Evolutionary conservation across 371 early-diverging fungal genomes (phyloP).

Genomic region (Actinomortierella wolfii): DNA sequence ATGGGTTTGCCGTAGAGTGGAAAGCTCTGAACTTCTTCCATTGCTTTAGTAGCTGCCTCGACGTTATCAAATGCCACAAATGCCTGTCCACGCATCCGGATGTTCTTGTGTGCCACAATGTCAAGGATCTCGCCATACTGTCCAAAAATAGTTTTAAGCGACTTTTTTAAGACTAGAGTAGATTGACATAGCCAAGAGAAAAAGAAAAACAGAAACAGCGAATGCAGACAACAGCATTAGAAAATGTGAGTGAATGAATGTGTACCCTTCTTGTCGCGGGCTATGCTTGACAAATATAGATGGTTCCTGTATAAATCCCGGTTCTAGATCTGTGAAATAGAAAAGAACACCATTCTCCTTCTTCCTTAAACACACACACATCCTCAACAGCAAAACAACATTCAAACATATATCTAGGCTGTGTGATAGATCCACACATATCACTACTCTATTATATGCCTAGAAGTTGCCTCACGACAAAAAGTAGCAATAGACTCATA

Average conservation of each 20-base stretch:
- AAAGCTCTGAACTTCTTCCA: constrained; percentile 84
- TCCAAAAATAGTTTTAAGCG: constrained; percentile 82
- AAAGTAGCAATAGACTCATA: too few species aligned
- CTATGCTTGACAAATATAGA: too few species aligned
- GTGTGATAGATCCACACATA: too few species aligned
- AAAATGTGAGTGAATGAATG: not conserved
- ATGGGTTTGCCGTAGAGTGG: constrained; percentile 81
- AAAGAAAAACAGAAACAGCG: not conserved
- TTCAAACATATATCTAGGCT: too few species aligned
- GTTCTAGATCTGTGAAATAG: too few species aligned
- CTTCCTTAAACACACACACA: too few species aligned
- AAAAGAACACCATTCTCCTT: too few species aligned
- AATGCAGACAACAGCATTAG: not conserved
- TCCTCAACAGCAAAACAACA: too few species aligned
- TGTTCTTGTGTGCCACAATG: constrained; percentile 77
- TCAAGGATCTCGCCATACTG: constrained; percentile 90
- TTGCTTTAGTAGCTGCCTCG: constrained; percentile 80
- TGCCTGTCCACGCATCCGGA: constrained; percentile 95
- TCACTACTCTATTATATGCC: too few species aligned
- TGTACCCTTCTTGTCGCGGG: constrained; percentile 16
- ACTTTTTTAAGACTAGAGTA: constrained; percentile 69
- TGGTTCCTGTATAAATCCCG: too few species aligned
- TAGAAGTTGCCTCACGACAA: too few species aligned
- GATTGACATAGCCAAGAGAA: not conserved
- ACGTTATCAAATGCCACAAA: constrained; percentile 87